A percentile compares a stretch with the other conserved stretches of the same genome.
Conservation (phyloP, 1,139 yeast species). For the Yamadazyma diddensiae region DNA sequence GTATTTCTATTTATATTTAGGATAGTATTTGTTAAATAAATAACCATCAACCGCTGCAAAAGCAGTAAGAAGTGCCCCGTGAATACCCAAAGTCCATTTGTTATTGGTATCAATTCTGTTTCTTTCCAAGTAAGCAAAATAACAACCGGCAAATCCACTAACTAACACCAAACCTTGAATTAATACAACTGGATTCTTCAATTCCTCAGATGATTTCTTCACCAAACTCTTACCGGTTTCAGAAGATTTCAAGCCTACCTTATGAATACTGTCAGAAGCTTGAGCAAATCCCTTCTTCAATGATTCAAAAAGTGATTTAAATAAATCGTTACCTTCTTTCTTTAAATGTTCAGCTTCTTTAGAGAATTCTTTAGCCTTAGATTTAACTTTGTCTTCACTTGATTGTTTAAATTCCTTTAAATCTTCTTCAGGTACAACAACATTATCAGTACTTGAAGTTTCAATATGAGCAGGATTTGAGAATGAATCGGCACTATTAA, state of each 20-base stretch:
- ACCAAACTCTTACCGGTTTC: constrained; percentile 5
- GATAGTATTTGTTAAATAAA: constrained; percentile 51
- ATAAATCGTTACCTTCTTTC: constrained; percentile 8
- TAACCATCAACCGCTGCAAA: constrained; percentile 53
- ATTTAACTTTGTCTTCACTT: constrained; percentile 17
- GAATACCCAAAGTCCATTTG: constrained; percentile 49
- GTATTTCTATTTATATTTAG: constrained; percentile 15
- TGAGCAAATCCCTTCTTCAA: constrained; percentile 3
- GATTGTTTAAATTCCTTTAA: constrained; percentile 28
- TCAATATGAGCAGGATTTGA: constrained; percentile 20
- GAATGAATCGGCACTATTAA: constrained; percentile 12
- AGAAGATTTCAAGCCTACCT: constrained; percentile 11
- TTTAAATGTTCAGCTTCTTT: constrained; percentile 2
- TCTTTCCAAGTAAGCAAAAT: constrained; percentile 53
- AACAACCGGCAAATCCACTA: constrained; percentile 49
- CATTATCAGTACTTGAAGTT: constrained; percentile 31
- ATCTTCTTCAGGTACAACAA: constrained; percentile 27
- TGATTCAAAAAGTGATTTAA: constrained; percentile 7
- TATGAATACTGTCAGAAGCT: constrained; percentile 8
- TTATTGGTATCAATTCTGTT: constrained; percentile 45
- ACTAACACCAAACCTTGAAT: constrained; percentile 51
- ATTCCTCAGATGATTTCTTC: constrained; percentile 13
- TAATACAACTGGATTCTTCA: constrained; percentile 63
- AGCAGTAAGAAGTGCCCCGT: constrained; percentile 54
- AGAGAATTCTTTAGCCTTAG: constrained; percentile 11